Evolutionary conservation across 1,284 basidiomycete genomes (phyloP).

Genomic region (Ceratorhiza oryzae-sativae): DNA sequence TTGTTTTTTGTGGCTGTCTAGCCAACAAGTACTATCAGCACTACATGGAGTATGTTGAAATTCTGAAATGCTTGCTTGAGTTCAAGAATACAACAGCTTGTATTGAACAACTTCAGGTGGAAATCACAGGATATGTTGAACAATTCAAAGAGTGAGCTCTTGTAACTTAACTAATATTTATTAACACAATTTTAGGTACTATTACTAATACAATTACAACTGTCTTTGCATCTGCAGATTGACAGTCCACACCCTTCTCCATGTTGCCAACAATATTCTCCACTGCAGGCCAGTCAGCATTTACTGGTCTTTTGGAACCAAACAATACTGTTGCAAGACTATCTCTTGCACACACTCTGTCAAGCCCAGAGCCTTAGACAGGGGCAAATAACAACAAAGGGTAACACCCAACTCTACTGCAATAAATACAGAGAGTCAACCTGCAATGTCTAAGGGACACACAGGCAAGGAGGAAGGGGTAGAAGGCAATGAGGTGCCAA

Average conservation of each 20-base stretch:
- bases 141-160: conserved; percentile 54
- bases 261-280: conserved; percentile 52
- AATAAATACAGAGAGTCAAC: too few species aligned
- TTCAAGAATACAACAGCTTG: conserved; percentile 53
- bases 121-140: conserved; percentile 55
- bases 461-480: too few species aligned
- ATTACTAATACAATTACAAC: conserved; percentile 52
- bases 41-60: conserved; percentile 53
- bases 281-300: conserved; percentile 53
- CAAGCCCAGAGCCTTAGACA: too few species aligned
- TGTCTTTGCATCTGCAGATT: conserved; percentile 53
- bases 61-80: conserved; percentile 55
- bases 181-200: conserved; percentile 42
- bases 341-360: conserved; percentile 35
- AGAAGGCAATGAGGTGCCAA: too few species aligned
- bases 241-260: conserved; percentile 55
- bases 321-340: conserved; percentile 48
- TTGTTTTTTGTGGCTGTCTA: conserved; percentile 50
- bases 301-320: conserved; percentile 57
- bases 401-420: too few species aligned
- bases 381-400: too few species aligned
- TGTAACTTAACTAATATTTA: background rate
- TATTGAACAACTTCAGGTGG: conserved; percentile 49
- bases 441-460: too few species aligned
- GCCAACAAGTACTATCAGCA: conserved; percentile 55